A percentile compares a stretch with the other conserved stretches of the same genome.
Evolutionary conservation across 768 basidiomycete genomes (phyloP).

Genomic region (Lactifluus pinguis): DNA sequence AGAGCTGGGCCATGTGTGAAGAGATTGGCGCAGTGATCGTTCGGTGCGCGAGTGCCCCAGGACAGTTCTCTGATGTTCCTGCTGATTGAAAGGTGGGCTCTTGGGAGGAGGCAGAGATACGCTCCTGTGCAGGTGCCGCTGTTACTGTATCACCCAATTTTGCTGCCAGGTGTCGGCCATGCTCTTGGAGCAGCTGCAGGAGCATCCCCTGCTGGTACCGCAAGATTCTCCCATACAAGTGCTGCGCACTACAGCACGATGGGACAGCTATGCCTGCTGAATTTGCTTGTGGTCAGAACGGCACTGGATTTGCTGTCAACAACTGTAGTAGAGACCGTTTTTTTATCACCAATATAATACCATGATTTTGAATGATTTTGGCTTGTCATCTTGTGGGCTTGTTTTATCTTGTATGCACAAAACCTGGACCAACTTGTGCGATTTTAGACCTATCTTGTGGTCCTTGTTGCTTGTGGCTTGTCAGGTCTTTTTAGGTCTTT

Average conservation of each 20-base stretch:
- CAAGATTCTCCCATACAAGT: background rate
- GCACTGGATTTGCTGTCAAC: background rate
- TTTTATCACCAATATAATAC: too few species aligned
- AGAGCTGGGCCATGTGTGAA: conserved; percentile 64
- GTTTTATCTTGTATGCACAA: too few species aligned
- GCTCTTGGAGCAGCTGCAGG: background rate
- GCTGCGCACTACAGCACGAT: background rate
- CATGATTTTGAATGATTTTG: too few species aligned
- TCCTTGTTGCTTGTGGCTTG: too few species aligned
- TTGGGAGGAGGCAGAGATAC: background rate
- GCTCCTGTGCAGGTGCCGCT: background rate
- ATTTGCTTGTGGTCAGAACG: conserved; percentile 1
- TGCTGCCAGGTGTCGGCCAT: background rate
- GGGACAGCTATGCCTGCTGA: background rate
- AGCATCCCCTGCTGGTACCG: background rate
- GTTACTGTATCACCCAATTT: conserved; percentile 7
- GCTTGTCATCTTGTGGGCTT: too few species aligned
- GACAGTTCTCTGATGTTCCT: background rate
- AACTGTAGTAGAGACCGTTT: too few species aligned
- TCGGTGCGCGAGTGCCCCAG: conserved; percentile 20
- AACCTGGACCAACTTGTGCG: too few species aligned
- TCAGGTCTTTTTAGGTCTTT: too few species aligned
- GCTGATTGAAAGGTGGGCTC: conserved; percentile 40
- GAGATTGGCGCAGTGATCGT: conserved; percentile 50
- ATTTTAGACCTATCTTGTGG: too few species aligned